phyloP scores from a whole-genome alignment of 495 filamentous ascomycete species.

The Penicillium tannophilum region DNA sequence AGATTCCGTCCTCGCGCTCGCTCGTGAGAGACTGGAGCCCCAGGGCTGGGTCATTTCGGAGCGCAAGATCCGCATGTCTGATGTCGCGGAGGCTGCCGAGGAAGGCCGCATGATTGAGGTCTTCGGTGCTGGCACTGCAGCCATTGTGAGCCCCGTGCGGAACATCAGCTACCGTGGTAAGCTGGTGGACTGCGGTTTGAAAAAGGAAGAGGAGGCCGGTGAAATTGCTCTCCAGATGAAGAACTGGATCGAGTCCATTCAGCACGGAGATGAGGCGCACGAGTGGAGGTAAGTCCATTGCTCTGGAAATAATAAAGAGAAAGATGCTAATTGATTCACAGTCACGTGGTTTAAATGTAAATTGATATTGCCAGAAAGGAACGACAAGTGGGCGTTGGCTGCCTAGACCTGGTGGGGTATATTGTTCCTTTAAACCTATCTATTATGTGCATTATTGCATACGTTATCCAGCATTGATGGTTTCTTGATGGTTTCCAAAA shows the following conservation, averaged over 20 bases:
- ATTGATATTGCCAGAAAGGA: neutral
- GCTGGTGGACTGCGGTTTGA: conserved; percentile 75
- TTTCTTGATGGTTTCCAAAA: neutral
- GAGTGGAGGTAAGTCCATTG: conserved; percentile 68
- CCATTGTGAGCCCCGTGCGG: conserved; percentile 71
- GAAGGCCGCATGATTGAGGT: conserved; percentile 90
- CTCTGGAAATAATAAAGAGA: neutral
- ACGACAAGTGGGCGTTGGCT: neutral
- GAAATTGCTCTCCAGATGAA: conserved; percentile 84
- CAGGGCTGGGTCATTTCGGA: conserved; percentile 88
- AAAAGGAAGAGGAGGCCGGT: conserved; percentile 79
- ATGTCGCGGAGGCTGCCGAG: conserved; percentile 73
- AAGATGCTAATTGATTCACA: conserved; percentile 24
- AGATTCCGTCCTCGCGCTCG: conserved; percentile 82
- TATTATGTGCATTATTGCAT: neutral
- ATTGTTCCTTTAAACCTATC: neutral
- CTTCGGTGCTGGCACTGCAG: conserved; percentile 92
- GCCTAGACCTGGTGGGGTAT: neutral
- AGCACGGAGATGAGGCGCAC: conserved; percentile 91
- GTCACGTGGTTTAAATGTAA: conserved; percentile 32
- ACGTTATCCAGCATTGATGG: neutral
- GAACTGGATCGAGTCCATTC: conserved; percentile 91
- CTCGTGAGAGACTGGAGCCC: conserved; percentile 76
- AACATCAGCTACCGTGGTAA: conserved; percentile 82
- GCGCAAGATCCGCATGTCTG: conserved; percentile 85